phyloP scores from a whole-genome alignment of 1,139 yeast species.

The Candida anutae region DNA sequence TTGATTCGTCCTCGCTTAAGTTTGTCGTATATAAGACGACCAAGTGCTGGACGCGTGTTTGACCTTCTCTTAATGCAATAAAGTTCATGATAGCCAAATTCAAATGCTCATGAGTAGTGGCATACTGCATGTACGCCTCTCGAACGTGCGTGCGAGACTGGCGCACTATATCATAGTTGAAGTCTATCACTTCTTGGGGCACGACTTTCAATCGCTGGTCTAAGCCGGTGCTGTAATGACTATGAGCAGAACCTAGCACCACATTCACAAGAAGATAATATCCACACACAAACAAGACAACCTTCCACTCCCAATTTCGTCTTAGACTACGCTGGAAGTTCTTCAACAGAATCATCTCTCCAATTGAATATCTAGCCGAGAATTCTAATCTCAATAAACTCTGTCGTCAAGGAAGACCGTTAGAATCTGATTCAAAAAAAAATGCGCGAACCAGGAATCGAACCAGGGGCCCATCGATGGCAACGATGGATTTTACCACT shows the following conservation, averaged over 20 bases:
- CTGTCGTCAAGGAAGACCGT: too few relatives aligned
- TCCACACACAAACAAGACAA: constrained; percentile 14
- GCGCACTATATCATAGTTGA: constrained; percentile 5
- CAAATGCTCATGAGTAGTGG: constrained; percentile 25
- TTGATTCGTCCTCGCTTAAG: constrained; percentile 7
- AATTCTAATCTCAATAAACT: too few relatives aligned
- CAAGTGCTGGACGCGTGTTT: constrained; percentile 16
- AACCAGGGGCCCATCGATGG: constrained; percentile 15
- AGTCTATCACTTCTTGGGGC: constrained; percentile 16
- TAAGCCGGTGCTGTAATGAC: constrained; percentile 9
- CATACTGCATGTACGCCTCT: constrained; percentile 29
- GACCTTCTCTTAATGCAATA: constrained; percentile 14
- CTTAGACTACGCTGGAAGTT: too few relatives aligned
- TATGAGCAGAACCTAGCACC: constrained; percentile 8
- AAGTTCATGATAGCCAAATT: constrained; percentile 27
- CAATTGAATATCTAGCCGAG: too few relatives aligned
- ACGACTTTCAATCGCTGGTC: constrained; percentile 14
- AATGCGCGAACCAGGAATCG: constrained; percentile 13
- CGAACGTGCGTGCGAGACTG: constrained; percentile 1
- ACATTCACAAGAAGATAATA: constrained; percentile 15
- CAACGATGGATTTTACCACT: constrained; percentile 14
- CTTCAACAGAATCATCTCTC: too few relatives aligned
- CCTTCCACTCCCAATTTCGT: constrained; percentile 19
- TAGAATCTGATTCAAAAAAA: constrained; percentile 3
- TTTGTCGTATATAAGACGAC: constrained; percentile 19